Base-by-base conservation (phyloP, 2,329 filamentous ascomycete species). In the Fusarium kyushuense region DNA sequence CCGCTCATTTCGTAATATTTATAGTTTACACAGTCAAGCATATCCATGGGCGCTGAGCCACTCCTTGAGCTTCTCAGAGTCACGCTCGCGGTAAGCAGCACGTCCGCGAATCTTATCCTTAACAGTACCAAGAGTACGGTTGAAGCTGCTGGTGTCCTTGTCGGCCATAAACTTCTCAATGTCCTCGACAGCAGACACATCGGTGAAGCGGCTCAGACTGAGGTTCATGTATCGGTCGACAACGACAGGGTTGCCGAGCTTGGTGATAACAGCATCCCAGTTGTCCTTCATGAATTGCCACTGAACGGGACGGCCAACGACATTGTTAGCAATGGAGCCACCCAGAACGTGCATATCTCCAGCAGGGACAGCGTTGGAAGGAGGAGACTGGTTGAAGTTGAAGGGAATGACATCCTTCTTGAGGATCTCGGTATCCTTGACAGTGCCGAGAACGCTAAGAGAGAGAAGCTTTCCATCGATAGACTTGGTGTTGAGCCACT, bases 391-490 rank as follows among this genome's bases (percentile, higher is more conserved):
- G 77, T 91, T 90, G 71, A 93, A 94, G 79, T 97, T 91, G 79
- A 94, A 97, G 86, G 80, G 90, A 72, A 84, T 91, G 76, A 86
- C 90, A 84, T 75, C 90, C 80, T 80, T 80, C 58, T 86, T 82
- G 43, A 96, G 89, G 30, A 97, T 82, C 12, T 89, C 86, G 13
- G 80, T 76, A 56, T 93, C 88, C 72, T 90, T 90, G 21, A 92
- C 89, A 38, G 89, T 88, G 33, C 94, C 93, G 43, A 99, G 86
- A 6, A 92, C 88, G 36, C 87, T 84, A 5, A 98, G 86, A 70
- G 89, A 91, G 68, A 97, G 92, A 71, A 97, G 94, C 79, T 94
- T 96, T 73, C 94, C 94, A 74, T 98, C 96, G 36, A 97, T 90
- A 10, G 94, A 93, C 53, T 91, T 90, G 14, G 93, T 96, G 51